These are phyloP conservation scores for Marchantia paleacea DNA, from an alignment of 225 moss, liverwort and hornwort genomes.

Conservation along the genomic window DNA sequence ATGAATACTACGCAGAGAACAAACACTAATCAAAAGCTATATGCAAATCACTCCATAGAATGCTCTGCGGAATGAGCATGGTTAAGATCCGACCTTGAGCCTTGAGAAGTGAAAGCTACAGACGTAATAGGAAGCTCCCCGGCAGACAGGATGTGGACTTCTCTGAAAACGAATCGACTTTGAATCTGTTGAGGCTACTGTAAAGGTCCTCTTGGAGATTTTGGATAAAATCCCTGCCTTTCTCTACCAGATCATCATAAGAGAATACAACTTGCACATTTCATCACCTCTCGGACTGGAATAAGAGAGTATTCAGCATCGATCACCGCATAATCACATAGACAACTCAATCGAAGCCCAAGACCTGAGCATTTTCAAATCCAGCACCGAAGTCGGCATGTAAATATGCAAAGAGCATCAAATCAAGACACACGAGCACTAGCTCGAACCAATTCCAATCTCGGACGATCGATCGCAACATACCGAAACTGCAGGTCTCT, in stretches of 20 bases:
- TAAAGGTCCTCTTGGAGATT: background rate
- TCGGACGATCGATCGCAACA: background rate
- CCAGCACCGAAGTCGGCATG: background rate
- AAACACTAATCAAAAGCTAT: background rate
- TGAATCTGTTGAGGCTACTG: background rate
- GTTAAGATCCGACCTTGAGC: background rate
- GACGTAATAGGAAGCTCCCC: background rate
- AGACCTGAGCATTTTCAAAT: background rate
- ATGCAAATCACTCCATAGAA: background rate
- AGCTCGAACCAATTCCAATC: background rate
- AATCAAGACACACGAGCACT: background rate
- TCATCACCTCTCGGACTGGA: background rate
- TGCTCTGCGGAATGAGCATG: background rate
- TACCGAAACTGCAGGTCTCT: conserved; percentile 23
- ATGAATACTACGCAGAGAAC: background rate
- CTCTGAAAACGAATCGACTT: background rate
- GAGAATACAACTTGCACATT: background rate
- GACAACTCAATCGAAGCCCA: background rate
- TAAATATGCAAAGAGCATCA: background rate
- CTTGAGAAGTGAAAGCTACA: background rate
- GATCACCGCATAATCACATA: background rate
- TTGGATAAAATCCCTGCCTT: background rate
- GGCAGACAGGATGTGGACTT: background rate
- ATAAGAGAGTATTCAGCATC: background rate
- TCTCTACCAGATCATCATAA: background rate